Evolutionary conservation across 352 stramenopile genomes (phyloP).

Genomic region (Globisporangium camurandrum): DNA sequence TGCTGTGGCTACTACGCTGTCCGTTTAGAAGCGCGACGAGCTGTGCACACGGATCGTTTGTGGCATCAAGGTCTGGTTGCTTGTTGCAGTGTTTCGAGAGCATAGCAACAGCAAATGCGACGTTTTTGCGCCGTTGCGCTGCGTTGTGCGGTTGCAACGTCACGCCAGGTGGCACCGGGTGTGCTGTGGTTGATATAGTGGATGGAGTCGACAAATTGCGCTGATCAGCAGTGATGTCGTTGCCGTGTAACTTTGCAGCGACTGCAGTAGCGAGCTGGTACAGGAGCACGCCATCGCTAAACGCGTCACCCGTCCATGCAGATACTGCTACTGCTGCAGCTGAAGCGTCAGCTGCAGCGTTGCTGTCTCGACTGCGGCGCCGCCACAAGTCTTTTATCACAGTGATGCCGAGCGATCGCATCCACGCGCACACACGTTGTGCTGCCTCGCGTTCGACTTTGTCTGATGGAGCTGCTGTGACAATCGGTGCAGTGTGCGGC

Average conservation of each 20-base stretch:
- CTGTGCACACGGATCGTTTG: not conserved
- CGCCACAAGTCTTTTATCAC: not conserved
- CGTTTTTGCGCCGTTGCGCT: conserved; percentile 6
- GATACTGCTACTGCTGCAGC: not conserved
- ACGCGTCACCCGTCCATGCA: conserved; percentile 6
- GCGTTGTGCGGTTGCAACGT: conserved; percentile 6
- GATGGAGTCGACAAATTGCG: too few species aligned
- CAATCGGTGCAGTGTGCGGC: not conserved
- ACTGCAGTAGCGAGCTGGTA: conserved; percentile 23
- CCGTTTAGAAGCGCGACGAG: conserved; percentile 1
- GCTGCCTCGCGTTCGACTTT: not conserved
- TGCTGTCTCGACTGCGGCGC: not conserved
- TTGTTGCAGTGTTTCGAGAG: conserved; percentile 1
- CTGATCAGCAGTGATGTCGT: not conserved
- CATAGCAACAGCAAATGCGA: conserved; percentile 3
- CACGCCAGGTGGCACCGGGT: not conserved
- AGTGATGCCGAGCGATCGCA: conserved; percentile 11
- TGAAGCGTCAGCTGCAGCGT: not conserved
- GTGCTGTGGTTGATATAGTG: too few species aligned
- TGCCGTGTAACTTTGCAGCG: conserved; percentile 7
- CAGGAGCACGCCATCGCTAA: conserved; percentile 29
- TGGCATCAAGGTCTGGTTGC: too few species aligned
- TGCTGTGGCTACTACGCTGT: not conserved
- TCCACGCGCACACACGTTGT: conserved; percentile 4
- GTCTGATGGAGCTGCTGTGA: not conserved